phyloP scores from a whole-genome alignment of 139 green algal genomes.

The Asterochloris erici region DNA sequence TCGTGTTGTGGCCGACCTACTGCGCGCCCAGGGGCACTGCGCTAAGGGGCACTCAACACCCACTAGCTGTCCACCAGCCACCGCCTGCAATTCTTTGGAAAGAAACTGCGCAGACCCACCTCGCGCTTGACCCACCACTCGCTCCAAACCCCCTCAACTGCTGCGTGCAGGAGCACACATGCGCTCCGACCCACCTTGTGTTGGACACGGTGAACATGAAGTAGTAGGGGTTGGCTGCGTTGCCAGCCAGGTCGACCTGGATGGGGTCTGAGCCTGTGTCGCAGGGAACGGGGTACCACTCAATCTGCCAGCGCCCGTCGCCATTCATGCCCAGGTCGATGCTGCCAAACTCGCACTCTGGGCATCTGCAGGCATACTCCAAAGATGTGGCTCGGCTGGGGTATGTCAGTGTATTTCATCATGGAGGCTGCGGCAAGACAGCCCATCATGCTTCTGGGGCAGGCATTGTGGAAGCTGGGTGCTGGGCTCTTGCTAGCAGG shows the following conservation, averaged over 20 bases:
- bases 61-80: too few species aligned
- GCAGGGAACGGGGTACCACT: constrained; percentile 23
- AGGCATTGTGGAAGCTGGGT: too few species aligned
- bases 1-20: too few species aligned
- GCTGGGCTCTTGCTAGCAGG: too few species aligned
- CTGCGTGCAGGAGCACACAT: not conserved
- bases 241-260: not conserved
- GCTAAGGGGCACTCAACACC: too few species aligned
- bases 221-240: constrained; percentile 15
- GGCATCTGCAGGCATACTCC: constrained; percentile 10
- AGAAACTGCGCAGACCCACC: too few species aligned
- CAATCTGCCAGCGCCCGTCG: constrained; percentile 20
- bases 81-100: too few species aligned
- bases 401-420: not conserved
- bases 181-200: constrained; percentile 2
- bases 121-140: too few species aligned
- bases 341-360: constrained; percentile 18
- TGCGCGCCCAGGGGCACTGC: too few species aligned
- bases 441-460: not conserved
- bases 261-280: constrained; percentile 2
- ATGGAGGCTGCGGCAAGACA: not conserved
- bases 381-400: not conserved
- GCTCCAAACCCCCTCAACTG: too few species aligned
- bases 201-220: constrained; percentile 18
- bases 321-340: constrained; percentile 15